Base-by-base conservation (phyloP, 192 early-diverging fungal genomes). In the Entomortierella lignicola region DNA sequence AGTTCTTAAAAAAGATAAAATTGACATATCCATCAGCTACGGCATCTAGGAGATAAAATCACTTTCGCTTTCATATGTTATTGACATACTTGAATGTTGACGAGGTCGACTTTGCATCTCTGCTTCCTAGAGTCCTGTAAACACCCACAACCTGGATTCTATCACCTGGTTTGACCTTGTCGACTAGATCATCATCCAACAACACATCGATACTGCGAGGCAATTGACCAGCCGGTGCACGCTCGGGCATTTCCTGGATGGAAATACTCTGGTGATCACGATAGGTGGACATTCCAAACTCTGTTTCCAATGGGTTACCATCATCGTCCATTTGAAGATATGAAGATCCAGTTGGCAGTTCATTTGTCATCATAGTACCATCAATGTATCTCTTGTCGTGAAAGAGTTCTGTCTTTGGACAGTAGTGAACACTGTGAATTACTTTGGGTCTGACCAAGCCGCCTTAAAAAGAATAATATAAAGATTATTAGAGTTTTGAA, bases 211-310 rank as follows among this genome's bases (percentile, higher is more conserved):
- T 85, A 17, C 95, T 95, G 4, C 96, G 90, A 32, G 96, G 95
- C 67, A 99, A 84, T 81, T 95, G 92, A 23, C 98, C 97, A 7
- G 95, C 92, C 18, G 96, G 96, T 10, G 97, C 93, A 23, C 97
- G 90, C 81, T 99, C 98, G 0, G 98, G 98, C 97, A 99, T 99
- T 86, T 99, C 98, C 82, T 99, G 98, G 48, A 99, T 88, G 37
- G 90, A 94, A 55, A 98, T 90, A 11, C 90, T 93, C 82, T 99
- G 98, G 77, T 94, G 94, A 82, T 98, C 96, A 34, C 93, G 84
- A 82, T 97, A 99, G 13, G 89, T 85, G 39, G 91, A 94, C 67
- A 87, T 89, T 15, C 98, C 98, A 80, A 92, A 99, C 77, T 98
- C 96, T 1, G 97, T 98, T 1, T 91, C 92, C 44, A 99, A 84